These are phyloP conservation scores for Buddleja alternifolia DNA, from an alignment of 257 asterid species.

Conservation along the genomic window DNA sequence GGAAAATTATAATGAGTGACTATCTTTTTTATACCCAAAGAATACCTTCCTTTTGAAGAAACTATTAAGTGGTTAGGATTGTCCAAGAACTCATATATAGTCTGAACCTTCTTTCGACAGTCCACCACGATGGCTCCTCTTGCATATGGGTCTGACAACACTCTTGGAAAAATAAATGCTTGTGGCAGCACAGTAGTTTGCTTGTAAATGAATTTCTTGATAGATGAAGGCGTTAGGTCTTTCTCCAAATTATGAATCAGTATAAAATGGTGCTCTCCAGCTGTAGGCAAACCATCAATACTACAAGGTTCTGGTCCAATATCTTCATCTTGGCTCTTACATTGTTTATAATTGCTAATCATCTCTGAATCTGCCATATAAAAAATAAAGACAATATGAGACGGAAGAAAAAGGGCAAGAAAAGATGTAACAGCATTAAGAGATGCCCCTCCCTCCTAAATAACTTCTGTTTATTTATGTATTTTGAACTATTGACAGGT, in stretches of 20 bases:
- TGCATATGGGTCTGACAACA: slow-evolving; percentile 37
- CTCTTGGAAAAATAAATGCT: slow-evolving; percentile 52
- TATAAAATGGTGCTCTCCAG: slow-evolving; percentile 27
- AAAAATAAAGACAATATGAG: slow-evolving; percentile 3
- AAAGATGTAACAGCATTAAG: not conserved
- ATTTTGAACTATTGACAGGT: not conserved
- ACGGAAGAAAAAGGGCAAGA: slow-evolving; percentile 7
- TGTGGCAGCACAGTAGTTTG: slow-evolving; percentile 47
- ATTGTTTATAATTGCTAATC: not conserved
- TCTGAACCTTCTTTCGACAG: slow-evolving; percentile 38
- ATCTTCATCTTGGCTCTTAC: slow-evolving; percentile 45
- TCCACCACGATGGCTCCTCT: slow-evolving; percentile 54
- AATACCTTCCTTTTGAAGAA: slow-evolving; percentile 68
- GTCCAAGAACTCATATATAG: slow-evolving; percentile 44
- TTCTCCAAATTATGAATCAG: slow-evolving; percentile 54
- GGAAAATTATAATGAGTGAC: not conserved
- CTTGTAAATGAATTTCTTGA: slow-evolving; percentile 40
- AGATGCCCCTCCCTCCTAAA: not conserved
- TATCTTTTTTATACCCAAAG: not conserved
- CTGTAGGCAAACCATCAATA: slow-evolving; percentile 13
- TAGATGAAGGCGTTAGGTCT: slow-evolving; percentile 42
- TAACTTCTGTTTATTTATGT: not conserved
- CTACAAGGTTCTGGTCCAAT: slow-evolving; percentile 41
- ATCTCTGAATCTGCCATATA: slow-evolving; percentile 25
- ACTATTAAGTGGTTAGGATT: slow-evolving; percentile 50